These are phyloP conservation scores for Neospora caninum DNA, from an alignment of 169 alveolate genomes.

Conservation along the genomic window DNA sequence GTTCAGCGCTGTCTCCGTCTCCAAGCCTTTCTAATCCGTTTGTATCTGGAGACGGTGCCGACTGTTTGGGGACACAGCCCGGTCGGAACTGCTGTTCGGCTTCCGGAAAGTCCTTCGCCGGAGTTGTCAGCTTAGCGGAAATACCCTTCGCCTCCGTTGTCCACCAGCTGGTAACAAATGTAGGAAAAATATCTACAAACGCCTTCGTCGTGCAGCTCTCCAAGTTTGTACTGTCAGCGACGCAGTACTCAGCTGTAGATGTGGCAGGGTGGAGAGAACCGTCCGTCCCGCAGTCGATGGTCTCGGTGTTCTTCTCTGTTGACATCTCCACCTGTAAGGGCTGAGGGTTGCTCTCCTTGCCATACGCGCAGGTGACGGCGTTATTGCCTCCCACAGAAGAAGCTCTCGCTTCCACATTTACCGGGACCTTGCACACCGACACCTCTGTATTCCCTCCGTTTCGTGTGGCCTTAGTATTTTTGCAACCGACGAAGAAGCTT, in stretches of 20 bases:
- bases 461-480: neutral
- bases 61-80: neutral
- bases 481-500: slow-evolving; percentile 12
- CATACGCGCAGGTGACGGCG: slow-evolving; percentile 13
- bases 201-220: neutral
- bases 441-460: neutral
- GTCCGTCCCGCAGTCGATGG: neutral
- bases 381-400: neutral
- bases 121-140: neutral
- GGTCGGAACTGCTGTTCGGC: neutral
- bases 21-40: no score
- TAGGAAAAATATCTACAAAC: neutral
- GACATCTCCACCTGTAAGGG: neutral
- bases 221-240: neutral
- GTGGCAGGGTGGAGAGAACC: neutral
- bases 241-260: neutral
- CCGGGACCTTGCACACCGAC: neutral
- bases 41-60: neutral
- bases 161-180: neutral
- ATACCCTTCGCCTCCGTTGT: neutral
- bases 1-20: no score
- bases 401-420: neutral
- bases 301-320: neutral
- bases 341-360: neutral
- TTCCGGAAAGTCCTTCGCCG: neutral